These are phyloP conservation scores for Melaleuca quinquenervia DNA, from an alignment of 345 rosid genomes.

Conservation along the genomic window DNA sequence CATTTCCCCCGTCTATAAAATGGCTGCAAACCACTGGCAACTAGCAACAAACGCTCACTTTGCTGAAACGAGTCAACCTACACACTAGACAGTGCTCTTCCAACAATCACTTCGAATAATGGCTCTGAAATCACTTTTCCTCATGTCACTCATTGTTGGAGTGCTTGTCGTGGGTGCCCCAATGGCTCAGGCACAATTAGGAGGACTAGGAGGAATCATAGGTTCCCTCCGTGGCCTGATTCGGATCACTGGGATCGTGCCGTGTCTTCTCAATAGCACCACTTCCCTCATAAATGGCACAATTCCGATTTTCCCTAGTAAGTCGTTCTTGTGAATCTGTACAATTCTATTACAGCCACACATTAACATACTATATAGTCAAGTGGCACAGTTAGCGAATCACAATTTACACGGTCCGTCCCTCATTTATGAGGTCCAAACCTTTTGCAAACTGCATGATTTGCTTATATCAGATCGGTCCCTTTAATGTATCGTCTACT, in stretches of 20 bases:
- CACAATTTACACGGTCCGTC: too few species aligned
- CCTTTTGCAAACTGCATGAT: too few species aligned
- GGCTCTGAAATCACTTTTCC: conserved; percentile 16
- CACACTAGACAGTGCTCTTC: background rate
- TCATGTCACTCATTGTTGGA: conserved; percentile 4
- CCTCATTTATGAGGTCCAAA: too few species aligned
- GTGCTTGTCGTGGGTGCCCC: conserved; percentile 9
- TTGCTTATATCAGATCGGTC: too few species aligned
- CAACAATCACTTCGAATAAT: background rate
- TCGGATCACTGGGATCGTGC: conserved; percentile 29
- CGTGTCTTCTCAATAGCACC: conserved; percentile 36
- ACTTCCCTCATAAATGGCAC: conserved; percentile 6
- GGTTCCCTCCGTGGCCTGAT: conserved; percentile 23
- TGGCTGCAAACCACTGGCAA: background rate
- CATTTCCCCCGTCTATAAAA: conserved; percentile 15
- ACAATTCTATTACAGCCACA: too few species aligned
- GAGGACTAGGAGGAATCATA: conserved; percentile 16
- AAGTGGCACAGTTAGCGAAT: too few species aligned
- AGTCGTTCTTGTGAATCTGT: background rate
- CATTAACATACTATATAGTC: too few species aligned
- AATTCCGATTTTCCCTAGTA: conserved; percentile 35
- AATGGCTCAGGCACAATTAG: conserved; percentile 41
- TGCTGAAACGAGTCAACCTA: background rate
- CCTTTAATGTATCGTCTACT: too few species aligned
- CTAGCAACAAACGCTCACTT: background rate